Percentiles rank a stretch among this genome's conserved stretches.
Conservation (phyloP, 2,329 filamentous ascomycete genomes). For the Xylariaceae sp. region DNA sequence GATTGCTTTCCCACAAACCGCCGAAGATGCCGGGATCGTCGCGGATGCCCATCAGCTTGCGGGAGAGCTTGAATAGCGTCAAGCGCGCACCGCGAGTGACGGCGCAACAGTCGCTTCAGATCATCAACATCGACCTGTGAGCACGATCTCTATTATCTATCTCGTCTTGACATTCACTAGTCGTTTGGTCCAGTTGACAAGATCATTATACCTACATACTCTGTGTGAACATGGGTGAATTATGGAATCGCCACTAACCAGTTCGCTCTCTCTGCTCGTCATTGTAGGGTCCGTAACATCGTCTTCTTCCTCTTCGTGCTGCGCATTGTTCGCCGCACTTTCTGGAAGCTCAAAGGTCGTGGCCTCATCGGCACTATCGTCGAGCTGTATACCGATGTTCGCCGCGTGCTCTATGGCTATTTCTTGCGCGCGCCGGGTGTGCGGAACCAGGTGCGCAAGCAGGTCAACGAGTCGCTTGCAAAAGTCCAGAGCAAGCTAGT, state of each 20-base stretch:
- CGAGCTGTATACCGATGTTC: conserved; percentile 66
- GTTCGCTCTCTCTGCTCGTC: background rate
- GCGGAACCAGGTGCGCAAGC: conserved; percentile 75
- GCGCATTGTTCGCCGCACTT: conserved; percentile 72
- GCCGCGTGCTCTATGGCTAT: conserved; percentile 72
- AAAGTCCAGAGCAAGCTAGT: conserved; percentile 84
- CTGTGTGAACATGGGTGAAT: background rate
- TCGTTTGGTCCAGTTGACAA: background rate
- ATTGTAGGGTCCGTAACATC: conserved; percentile 68
- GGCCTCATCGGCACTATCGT: conserved; percentile 74
- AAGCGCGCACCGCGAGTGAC: conserved; percentile 52
- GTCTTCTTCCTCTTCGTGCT: conserved; percentile 85
- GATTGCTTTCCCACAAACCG: background rate
- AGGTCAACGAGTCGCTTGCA: conserved; percentile 71
- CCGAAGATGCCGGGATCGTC: conserved; percentile 58
- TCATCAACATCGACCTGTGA: conserved; percentile 66
- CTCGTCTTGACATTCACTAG: background rate
- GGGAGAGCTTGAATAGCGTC: conserved; percentile 59
- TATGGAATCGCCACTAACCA: conserved; percentile 1
- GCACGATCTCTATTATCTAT: conserved; percentile 29
- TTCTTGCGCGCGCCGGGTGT: conserved; percentile 86
- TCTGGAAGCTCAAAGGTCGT: conserved; percentile 83
- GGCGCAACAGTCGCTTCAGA: conserved; percentile 51
- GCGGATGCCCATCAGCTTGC: conserved; percentile 64
- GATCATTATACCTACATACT: background rate